phyloP scores from a whole-genome alignment of 1,284 basidiomycete species.

The Pholiota adiposa region DNA sequence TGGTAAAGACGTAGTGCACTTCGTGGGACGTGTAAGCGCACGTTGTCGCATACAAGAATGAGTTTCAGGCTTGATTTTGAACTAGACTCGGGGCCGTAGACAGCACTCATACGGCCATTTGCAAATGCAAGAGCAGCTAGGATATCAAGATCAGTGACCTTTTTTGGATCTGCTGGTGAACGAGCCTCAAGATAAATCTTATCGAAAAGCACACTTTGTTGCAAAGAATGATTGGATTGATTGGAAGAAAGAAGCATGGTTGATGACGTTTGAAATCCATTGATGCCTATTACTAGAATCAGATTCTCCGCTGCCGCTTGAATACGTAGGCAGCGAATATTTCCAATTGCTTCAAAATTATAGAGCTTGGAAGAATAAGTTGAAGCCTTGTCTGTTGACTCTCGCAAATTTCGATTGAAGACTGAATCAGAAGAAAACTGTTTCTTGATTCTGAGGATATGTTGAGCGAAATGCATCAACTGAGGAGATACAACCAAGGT shows the following conservation, averaged over 20 bases:
- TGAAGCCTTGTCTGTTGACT: conserved; percentile 14
- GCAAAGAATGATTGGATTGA: conserved; percentile 44
- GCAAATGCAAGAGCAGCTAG: conserved; percentile 61
- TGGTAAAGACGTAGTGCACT: conserved; percentile 78
- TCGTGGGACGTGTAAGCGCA: conserved; percentile 69
- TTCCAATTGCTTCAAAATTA: conserved; percentile 36
- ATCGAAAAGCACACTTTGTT: conserved; percentile 50
- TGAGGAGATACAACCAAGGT: conserved; percentile 60
- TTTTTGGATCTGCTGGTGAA: conserved; percentile 44
- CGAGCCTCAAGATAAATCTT: conserved; percentile 61
- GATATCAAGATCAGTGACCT: conserved; percentile 50
- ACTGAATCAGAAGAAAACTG: conserved; percentile 25
- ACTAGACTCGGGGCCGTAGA: conserved; percentile 48
- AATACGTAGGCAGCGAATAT: conserved; percentile 47
- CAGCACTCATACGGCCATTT: conserved; percentile 47
- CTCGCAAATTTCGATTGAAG: conserved; percentile 13
- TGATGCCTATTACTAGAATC: conserved; percentile 48
- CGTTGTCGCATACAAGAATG: conserved; percentile 45
- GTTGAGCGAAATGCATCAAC: conserved; percentile 65
- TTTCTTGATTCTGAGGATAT: conserved; percentile 54
- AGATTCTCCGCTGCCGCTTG: conserved; percentile 55
- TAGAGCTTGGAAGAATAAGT: conserved; percentile 21
- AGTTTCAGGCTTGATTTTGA: conserved; percentile 45
- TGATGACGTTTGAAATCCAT: conserved; percentile 43
- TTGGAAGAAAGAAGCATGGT: conserved; percentile 25